Conservation (phyloP, 140 eudicot species). For the Anethum foeniculum region DNA sequence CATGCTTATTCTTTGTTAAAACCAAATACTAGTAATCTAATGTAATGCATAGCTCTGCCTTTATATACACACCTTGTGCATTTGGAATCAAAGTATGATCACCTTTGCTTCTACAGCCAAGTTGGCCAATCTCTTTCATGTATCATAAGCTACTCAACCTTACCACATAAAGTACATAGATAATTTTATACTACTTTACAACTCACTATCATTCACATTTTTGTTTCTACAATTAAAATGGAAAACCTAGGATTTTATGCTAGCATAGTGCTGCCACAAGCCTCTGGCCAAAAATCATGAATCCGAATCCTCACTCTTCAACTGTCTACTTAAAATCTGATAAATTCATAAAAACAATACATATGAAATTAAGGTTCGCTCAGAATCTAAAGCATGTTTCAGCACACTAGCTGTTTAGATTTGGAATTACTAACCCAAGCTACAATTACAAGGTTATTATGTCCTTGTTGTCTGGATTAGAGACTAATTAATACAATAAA, state of each 20-base stretch:
- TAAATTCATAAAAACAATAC: neutral
- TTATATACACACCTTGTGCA: neutral
- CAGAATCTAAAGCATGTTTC: neutral
- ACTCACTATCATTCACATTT: neutral
- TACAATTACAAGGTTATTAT: neutral
- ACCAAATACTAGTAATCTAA: slow-evolving; percentile 6
- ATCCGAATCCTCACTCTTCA: too few relatives aligned
- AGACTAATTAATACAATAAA: neutral
- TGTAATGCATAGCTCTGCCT: too few relatives aligned
- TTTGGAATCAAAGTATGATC: neutral
- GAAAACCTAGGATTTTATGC: neutral
- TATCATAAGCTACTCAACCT: neutral
- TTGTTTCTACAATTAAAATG: neutral
- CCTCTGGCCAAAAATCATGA: too few relatives aligned
- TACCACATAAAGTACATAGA: neutral
- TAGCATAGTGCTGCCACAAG: too few relatives aligned
- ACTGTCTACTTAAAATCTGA: too few relatives aligned
- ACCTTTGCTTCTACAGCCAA: neutral
- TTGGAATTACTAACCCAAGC: neutral
- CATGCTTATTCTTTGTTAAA: slow-evolving; percentile 18
- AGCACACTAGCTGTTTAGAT: neutral
- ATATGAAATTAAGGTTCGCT: neutral
- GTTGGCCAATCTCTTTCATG: neutral
- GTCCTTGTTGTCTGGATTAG: slow-evolving; percentile 13
- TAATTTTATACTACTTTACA: neutral